Percentiles rank a stretch among this genome's conserved stretches.
Conservation (phyloP, 306 rosid genomes). For the Oxytropis ochrocephala region DNA sequence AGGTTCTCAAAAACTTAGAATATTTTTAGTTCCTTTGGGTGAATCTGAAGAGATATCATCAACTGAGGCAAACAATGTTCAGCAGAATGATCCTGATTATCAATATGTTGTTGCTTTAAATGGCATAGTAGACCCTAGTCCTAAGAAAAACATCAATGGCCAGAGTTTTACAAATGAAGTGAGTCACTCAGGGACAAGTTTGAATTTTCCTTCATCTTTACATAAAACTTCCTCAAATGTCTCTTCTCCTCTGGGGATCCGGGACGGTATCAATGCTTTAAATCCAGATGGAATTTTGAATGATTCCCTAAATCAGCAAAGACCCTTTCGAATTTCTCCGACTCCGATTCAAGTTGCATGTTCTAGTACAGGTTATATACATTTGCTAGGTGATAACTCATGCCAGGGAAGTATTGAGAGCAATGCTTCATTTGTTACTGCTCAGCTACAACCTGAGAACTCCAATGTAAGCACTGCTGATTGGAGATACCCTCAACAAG, state of each 20-base stretch:
- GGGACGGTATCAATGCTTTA: conserved; percentile 30
- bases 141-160: conserved; percentile 32
- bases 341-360: conserved; percentile 32
- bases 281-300: conserved; percentile 32
- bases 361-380: conserved; percentile 33
- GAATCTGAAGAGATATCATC: conserved; percentile 56
- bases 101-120: conserved; percentile 74
- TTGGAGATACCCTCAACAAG: conserved; percentile 25
- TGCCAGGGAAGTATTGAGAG: conserved; percentile 39
- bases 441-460: conserved; percentile 34
- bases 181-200: conserved; percentile 32
- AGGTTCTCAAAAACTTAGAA: conserved; percentile 57
- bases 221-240: conserved; percentile 1
- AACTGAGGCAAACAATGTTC: conserved; percentile 32
- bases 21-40: conserved; percentile 54
- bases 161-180: conserved; percentile 37
- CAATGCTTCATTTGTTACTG: conserved; percentile 31
- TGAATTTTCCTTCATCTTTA: conserved; percentile 16
- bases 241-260: conserved; percentile 28
- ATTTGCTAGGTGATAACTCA: conserved; percentile 35
- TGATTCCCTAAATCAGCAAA: conserved; percentile 29
- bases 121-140: conserved; percentile 46
- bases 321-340: conserved; percentile 34
- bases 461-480: conserved; percentile 19
- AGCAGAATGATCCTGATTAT: conserved; percentile 51